Evolutionary conservation across 2,329 filamentous ascomycete species (phyloP), one percentile per base, ranked within the genome.

Genomic region (Colletotrichum sp.): DNA sequence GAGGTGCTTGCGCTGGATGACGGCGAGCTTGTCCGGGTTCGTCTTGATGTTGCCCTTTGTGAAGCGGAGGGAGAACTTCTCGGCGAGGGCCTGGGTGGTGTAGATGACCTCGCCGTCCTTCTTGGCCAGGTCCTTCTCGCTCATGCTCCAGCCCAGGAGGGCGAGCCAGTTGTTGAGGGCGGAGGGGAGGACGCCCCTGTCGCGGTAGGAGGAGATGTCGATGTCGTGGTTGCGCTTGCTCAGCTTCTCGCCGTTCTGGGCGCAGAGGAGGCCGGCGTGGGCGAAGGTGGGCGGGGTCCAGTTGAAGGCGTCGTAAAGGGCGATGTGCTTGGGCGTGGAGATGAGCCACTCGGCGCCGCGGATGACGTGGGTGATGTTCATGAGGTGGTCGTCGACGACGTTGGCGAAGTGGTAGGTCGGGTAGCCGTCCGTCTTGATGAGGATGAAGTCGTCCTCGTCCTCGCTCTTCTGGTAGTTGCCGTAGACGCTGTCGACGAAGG

Each of bases 321-420:
- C 87, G 58, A 91, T 83, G 79, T 93, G 91, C 76, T 90, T 94
- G 1, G 96, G 96, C 0, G 97, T 98, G 1, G 96, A 98, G 38
- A 96, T 92, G 86, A 99, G 94, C 97, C 97, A 99, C 90, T 99
- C 97, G 30, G 94, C 93, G 69, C 96, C 97, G 56, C 97, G 93
- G 74, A 99, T 94, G 16, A 99, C 97, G 84, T 98, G 96, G 0
- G 96, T 98, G 78, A 99, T 97, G 75, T 95, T 87, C 97, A 99
- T 99, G 75, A 94, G 88, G 83, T 98, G 95, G 81, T 99, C 97
- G 81, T 99, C 97, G 6, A 99, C 93, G 10, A 99, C 96, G 81
- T 98, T 99, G 6, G 97, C 97, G 76, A 99, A 93, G 84, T 99
- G 97, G 81, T 99, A 99, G 0, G 97, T 99, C 0, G 97, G 97